Conservation (phyloP, 345 rosid genomes). For the Abelmoschus esculentus region DNA sequence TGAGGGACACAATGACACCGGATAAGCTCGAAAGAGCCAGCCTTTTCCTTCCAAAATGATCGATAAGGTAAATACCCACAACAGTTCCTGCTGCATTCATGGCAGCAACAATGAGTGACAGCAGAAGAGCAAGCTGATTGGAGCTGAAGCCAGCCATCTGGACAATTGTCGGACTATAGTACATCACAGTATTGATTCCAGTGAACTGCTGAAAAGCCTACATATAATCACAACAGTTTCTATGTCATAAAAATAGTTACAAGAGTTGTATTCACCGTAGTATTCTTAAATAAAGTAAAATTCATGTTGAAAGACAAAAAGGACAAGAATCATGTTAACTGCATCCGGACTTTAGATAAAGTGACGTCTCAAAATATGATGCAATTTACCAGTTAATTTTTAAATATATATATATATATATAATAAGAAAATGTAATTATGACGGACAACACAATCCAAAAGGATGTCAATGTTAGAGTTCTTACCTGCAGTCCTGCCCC, state of each 20-base stretch:
- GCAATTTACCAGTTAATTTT: background rate
- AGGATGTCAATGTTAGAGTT: background rate
- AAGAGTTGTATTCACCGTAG: background rate
- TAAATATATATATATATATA: too few species aligned
- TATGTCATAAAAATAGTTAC: background rate
- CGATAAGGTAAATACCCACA: background rate
- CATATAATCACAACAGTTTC: too few species aligned
- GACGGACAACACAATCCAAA: background rate
- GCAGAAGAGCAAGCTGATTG: background rate
- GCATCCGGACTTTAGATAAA: background rate
- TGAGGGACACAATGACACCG: background rate
- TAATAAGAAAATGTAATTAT: too few species aligned
- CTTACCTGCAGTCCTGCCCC: background rate
- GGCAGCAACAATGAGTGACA: background rate
- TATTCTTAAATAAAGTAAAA: background rate
- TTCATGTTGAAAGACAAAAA: background rate
- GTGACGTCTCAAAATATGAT: background rate
- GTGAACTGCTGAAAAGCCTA: background rate
- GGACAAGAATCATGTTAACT: background rate
- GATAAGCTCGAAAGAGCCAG: background rate
- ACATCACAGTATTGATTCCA: background rate
- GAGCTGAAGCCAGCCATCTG: background rate
- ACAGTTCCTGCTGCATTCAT: background rate
- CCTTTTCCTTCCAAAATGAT: background rate
- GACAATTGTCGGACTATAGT: background rate